Evolutionary conservation across 148 eudicot genomes (phyloP).

Genomic region (Persicaria maculosa): DNA sequence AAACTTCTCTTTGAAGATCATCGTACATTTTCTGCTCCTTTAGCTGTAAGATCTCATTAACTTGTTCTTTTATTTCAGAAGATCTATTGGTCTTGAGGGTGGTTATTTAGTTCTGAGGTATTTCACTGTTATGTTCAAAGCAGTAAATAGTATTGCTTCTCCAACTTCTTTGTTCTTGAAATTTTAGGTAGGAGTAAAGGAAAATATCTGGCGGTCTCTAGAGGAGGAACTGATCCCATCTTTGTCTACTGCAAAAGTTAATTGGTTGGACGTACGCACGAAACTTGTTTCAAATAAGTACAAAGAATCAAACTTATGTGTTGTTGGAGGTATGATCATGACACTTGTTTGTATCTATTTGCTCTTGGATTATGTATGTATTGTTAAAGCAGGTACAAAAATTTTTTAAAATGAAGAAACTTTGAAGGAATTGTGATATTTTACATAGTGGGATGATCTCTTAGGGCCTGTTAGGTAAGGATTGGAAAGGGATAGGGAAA

Average conservation of each 20-base stretch:
- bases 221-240: slow-evolving; percentile 89
- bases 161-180: slow-evolving; percentile 3
- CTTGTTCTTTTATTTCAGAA: background rate
- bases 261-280: slow-evolving; percentile 85
- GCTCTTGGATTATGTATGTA: background rate
- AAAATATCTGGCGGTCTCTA: slow-evolving; percentile 71
- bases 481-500: no score
- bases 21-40: slow-evolving; percentile 83
- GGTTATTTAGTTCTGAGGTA: background rate
- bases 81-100: background rate
- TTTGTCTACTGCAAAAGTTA: slow-evolving; percentile 43
- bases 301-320: slow-evolving; percentile 66
- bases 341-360: slow-evolving; percentile 4
- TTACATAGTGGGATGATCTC: background rate
- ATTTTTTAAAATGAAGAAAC: no score
- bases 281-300: slow-evolving; percentile 49
- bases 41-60: slow-evolving; percentile 65
- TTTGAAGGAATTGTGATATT: background rate
- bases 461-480: no score
- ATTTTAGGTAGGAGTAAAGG: slow-evolving; percentile 54
- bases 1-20: slow-evolving; percentile 89
- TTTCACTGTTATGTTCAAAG: background rate
- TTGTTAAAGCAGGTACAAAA: no score
- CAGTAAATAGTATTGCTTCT: background rate
- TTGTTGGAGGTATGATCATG: slow-evolving; percentile 87